These are phyloP conservation scores for Alternaria gaisen DNA, from an alignment of 2,329 filamentous ascomycete species.

Conservation along the genomic window DNA sequence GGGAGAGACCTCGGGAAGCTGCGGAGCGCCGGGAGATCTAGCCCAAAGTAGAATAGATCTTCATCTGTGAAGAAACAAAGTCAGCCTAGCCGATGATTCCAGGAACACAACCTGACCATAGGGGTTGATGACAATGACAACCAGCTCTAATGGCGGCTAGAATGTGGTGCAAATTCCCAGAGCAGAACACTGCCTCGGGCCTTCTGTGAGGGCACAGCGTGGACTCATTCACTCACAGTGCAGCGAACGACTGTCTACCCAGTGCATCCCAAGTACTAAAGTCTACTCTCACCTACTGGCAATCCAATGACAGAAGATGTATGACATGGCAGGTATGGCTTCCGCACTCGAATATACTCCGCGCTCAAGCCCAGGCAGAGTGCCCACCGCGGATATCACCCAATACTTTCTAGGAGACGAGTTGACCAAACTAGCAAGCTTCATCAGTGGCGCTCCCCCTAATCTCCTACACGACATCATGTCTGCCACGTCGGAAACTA, in stretches of 20 bases:
- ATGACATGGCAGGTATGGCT: not conserved
- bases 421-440: not conserved
- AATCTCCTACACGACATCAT: not conserved
- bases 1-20: slow-evolving; percentile 9
- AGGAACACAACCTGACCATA: not conserved
- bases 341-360: not conserved
- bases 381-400: not conserved
- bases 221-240: not conserved
- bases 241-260: not conserved
- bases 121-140: not conserved
- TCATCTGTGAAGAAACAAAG: not conserved
- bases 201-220: not conserved
- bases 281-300: not conserved
- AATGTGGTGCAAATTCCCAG: not conserved
- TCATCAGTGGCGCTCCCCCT: not conserved
- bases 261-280: not conserved
- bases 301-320: fast-evolving
- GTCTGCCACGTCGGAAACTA: not conserved
- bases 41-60: slow-evolving; percentile 4
- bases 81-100: not conserved
- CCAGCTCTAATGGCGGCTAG: not conserved
- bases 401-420: not conserved
- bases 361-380: not conserved
- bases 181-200: not conserved
- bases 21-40: slow-evolving; percentile 31